phyloP scores from a whole-genome alignment of 83 land plant species.

The Picea engelmannii region DNA sequence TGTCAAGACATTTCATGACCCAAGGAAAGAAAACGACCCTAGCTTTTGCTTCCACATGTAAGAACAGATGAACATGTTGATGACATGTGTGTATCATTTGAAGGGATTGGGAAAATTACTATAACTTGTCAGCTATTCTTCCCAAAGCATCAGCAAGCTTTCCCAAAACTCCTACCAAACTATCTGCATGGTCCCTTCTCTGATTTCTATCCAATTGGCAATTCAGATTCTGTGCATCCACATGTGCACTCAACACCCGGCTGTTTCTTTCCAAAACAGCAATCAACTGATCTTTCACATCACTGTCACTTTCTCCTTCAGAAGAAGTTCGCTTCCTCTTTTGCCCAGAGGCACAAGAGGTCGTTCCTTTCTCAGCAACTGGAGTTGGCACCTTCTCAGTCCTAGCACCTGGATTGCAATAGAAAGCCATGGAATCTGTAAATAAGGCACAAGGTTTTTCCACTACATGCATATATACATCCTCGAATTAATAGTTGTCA shows the following conservation, averaged over 20 bases:
- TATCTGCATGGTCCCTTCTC: slow-evolving; percentile 42
- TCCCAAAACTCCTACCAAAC: slow-evolving; percentile 49
- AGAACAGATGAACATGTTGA: slow-evolving; percentile 5
- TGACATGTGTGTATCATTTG: not conserved
- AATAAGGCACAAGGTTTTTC: not conserved
- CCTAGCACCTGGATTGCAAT: slow-evolving; percentile 25
- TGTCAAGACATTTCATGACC: not conserved
- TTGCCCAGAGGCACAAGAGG: slow-evolving; percentile 33
- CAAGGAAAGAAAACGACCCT: not conserved
- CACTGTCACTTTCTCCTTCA: slow-evolving; percentile 29
- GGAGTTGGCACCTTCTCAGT: slow-evolving; percentile 30
- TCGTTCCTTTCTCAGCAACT: slow-evolving; percentile 29
- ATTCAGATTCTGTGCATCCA: slow-evolving; percentile 66
- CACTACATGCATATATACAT: not conserved
- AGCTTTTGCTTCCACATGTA: not conserved
- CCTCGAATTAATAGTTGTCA: not conserved
- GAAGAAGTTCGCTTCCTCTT: slow-evolving; percentile 45
- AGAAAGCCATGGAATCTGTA: not conserved
- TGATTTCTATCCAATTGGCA: slow-evolving; percentile 59
- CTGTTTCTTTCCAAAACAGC: slow-evolving; percentile 54
- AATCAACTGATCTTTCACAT: slow-evolving; percentile 44
- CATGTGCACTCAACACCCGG: slow-evolving; percentile 51
- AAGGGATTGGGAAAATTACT: slow-evolving; percentile 13
- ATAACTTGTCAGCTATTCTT: slow-evolving; percentile 68
- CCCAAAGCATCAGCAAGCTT: slow-evolving; percentile 72